Base-by-base conservation (phyloP, 768 basidiomycete genomes). In the Galerina sulciceps region DNA sequence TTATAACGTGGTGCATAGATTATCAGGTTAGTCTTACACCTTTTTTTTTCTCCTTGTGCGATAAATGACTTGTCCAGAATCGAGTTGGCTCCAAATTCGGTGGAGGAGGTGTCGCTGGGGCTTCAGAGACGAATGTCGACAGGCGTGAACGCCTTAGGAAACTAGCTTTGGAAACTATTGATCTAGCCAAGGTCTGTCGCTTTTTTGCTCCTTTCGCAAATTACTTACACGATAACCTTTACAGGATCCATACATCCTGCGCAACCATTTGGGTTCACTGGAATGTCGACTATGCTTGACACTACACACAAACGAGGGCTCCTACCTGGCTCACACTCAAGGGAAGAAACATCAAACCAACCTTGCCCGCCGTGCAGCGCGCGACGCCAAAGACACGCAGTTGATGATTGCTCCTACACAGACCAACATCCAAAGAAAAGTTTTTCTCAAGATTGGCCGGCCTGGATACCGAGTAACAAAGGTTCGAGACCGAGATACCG, bases 331-430 rank as follows among this genome's bases (percentile, higher is more conserved):
- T 0, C 97, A 99, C 67, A 99, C 97, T 0, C 97, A 99, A 78
- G 97, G 97, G 18, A 99, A 99, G 80, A 99, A 99, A 71, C 97
- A 99, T 72, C 97, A 99, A 73, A 99, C 96, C 3, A 99, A 99
- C 71, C 87, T 99, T 51, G 97, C 97, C 13, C 86, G 97, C 40
- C 90, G 97, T 64, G 97, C 97, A 0, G 96, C 96, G n/a, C 87
- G 89, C 63, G 97, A 99, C 81, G 91, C 93, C 46, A 97, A 98
- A 71, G 97, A 98, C 69, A 87, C 90, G 0, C 88, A 92, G 70
- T 75, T 96, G 63, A 94, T 93, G 84, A 89, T 96, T 61, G 90
- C 93, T 6, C 93, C 92, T 8, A 76, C 89, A 1, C 90, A 90
- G 74, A 86, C 83, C 65, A 86, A 77, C 54, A 82, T 99, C 17